These are phyloP conservation scores for Epichloe brachyelytri DNA, from an alignment of 2,329 filamentous ascomycete species.

Conservation along the genomic window DNA sequence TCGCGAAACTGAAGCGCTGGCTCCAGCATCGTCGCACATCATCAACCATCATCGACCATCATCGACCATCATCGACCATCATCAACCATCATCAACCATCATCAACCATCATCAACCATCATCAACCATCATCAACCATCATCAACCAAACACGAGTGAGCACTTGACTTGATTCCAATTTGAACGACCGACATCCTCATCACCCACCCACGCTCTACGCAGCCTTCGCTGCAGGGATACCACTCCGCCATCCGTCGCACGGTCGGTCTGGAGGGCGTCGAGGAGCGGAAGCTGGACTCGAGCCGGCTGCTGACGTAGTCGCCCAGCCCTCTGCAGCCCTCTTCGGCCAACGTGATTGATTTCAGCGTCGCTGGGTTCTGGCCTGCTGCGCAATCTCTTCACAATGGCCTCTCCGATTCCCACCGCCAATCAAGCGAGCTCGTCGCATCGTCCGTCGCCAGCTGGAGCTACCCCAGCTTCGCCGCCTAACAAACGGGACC, in stretches of 20 bases:
- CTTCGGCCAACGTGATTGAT: not conserved
- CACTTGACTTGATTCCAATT: too few relatives aligned
- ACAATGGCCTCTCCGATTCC: conserved; percentile 25
- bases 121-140: not conserved
- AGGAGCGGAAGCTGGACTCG: conserved; percentile 2
- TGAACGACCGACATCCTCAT: too few relatives aligned
- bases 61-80: not conserved
- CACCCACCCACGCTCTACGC: not conserved
- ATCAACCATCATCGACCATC: not conserved
- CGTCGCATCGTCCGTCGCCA: conserved; percentile 13
- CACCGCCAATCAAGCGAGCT: conserved; percentile 20
- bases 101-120: not conserved
- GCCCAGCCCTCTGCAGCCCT: not conserved
- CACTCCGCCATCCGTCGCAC: not conserved
- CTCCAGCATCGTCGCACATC: not conserved
- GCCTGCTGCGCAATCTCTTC: conserved; percentile 3
- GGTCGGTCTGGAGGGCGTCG: not conserved
- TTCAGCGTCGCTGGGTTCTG: not conserved
- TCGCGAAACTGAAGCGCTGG: too few relatives aligned
- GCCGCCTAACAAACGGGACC: conserved; percentile 71
- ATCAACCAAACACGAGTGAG: not conserved
- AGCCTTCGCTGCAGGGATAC: not conserved
- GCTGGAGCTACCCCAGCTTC: conserved; percentile 38
- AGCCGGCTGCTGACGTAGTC: conserved; percentile 1
- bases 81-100: not conserved